phyloP scores from a whole-genome alignment of 306 rosid species.

The Cicer cuneatum region DNA sequence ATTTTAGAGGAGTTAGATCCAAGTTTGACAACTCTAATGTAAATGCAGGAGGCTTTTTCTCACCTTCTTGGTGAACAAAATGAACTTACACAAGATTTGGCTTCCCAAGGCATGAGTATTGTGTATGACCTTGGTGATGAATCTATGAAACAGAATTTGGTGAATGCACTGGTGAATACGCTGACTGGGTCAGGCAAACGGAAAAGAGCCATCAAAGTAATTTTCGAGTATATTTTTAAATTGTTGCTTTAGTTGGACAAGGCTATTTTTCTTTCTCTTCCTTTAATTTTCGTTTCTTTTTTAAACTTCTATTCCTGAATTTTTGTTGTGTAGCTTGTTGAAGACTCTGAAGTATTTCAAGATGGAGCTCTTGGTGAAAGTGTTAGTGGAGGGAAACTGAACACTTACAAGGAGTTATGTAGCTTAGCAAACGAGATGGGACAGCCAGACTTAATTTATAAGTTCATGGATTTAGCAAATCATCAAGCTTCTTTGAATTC shows the following conservation, averaged over 20 bases:
- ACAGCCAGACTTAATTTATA: slow-evolving; percentile 93
- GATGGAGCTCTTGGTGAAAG: slow-evolving; percentile 91
- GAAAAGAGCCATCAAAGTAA: slow-evolving; percentile 93
- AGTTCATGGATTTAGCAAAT: slow-evolving; percentile 99
- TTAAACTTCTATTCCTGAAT: slow-evolving; percentile 8
- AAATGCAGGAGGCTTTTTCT: slow-evolving; percentile 94
- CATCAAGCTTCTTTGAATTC: slow-evolving; percentile 87
- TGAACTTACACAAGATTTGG: slow-evolving; percentile 96
- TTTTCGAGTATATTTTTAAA: slow-evolving; percentile 42
- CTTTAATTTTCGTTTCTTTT: slow-evolving; percentile 20
- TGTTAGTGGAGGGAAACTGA: slow-evolving; percentile 80
- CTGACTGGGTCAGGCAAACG: slow-evolving; percentile 91
- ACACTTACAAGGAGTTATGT: slow-evolving; percentile 95
- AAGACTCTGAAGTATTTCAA: slow-evolving; percentile 93
- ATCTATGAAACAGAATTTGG: slow-evolving; percentile 83
- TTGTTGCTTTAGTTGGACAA: slow-evolving; percentile 9
- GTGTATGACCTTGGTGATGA: slow-evolving; percentile 96
- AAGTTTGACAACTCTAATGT: slow-evolving; percentile 42
- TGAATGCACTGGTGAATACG: slow-evolving; percentile 83
- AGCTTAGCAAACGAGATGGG: slow-evolving; percentile 98
- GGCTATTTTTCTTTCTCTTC: slow-evolving; percentile 32
- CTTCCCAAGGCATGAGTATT: slow-evolving; percentile 99
- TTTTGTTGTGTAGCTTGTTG: slow-evolving; percentile 72
- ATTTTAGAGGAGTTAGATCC: slow-evolving; percentile 19
- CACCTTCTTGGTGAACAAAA: slow-evolving; percentile 91